Evolutionary conservation across 148 eudicot genomes (phyloP).

Genomic region (Simmondsia chinensis): DNA sequence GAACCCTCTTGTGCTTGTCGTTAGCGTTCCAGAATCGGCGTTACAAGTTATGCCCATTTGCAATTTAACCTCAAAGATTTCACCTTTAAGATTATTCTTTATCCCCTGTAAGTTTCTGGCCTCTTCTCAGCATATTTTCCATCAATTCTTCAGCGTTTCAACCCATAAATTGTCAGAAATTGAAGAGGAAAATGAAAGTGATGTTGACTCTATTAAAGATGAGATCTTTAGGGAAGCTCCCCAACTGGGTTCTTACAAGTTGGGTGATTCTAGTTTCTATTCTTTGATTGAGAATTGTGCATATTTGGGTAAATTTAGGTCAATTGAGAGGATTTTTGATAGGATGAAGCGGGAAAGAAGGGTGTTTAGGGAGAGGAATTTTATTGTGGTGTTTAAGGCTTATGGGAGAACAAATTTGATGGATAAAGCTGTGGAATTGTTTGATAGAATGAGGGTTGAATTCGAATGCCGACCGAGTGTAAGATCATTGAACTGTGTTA

Average conservation of each 20-base stretch:
- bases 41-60: constrained; percentile 30
- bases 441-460: constrained; percentile 57
- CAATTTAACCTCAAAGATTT: constrained; percentile 10
- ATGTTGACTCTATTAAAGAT: constrained; percentile 18
- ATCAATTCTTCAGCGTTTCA: constrained; percentile 10
- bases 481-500: constrained; percentile 72
- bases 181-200: constrained; percentile 4
- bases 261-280: constrained; percentile 74
- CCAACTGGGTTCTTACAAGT: constrained; percentile 51
- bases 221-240: constrained; percentile 26
- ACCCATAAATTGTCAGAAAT: constrained; percentile 9
- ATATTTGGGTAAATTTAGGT: constrained; percentile 39
- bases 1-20: not conserved
- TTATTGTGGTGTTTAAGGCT: constrained; percentile 54
- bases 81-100: constrained; percentile 11
- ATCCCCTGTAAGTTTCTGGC: constrained; percentile 20
- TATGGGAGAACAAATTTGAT: constrained; percentile 50
- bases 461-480: constrained; percentile 47
- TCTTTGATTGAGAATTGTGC: constrained; percentile 54
- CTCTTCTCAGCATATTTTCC: constrained; percentile 7
- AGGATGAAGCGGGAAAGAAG: constrained; percentile 66
- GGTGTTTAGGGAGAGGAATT: constrained; percentile 48
- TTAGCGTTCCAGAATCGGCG: not conserved
- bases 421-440: constrained; percentile 51
- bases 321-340: constrained; percentile 46